phyloP scores from a whole-genome alignment of 1,284 basidiomycete species.

The Papiliotrema fonsecae region DNA sequence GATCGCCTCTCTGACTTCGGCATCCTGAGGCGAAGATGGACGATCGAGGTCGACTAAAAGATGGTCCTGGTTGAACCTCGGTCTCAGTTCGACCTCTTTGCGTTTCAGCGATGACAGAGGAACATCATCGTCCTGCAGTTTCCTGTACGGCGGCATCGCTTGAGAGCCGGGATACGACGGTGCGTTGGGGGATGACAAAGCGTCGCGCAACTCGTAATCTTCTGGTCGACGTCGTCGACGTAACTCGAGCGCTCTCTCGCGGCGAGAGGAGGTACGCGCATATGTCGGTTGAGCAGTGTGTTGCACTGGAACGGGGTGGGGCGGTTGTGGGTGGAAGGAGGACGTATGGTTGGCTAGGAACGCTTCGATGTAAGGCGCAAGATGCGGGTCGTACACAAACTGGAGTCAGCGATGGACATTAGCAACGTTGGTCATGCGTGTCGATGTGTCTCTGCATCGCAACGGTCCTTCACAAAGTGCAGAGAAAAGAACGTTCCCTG shows the following conservation, averaged over 20 bases:
- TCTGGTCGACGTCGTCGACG: conserved; percentile 3
- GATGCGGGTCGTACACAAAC: conserved; percentile 44
- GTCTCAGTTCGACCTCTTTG: too few species aligned
- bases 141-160: too few species aligned
- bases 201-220: too few species aligned
- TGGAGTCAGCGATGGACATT: conserved; percentile 6
- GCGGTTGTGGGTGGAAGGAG: neutral
- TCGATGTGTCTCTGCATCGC: neutral
- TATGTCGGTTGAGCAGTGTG: neutral
- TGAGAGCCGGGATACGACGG: too few species aligned
- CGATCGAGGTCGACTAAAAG: conserved; percentile 7
- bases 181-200: neutral
- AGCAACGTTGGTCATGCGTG: neutral
- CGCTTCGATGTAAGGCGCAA: conserved; percentile 37
- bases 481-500: neutral
- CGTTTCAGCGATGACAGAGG: too few species aligned
- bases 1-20: conserved; percentile 18
- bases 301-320: conserved; percentile 1
- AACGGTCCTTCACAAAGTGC: neutral
- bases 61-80: neutral
- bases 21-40: conserved; percentile 7
- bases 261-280: conserved; percentile 6
- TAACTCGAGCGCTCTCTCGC: conserved; percentile 8
- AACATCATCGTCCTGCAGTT: too few species aligned
- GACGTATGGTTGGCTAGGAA: conserved; percentile 21